Base-by-base conservation (phyloP, 495 filamentous ascomycete species). In the Trichoderma virens region DNA sequence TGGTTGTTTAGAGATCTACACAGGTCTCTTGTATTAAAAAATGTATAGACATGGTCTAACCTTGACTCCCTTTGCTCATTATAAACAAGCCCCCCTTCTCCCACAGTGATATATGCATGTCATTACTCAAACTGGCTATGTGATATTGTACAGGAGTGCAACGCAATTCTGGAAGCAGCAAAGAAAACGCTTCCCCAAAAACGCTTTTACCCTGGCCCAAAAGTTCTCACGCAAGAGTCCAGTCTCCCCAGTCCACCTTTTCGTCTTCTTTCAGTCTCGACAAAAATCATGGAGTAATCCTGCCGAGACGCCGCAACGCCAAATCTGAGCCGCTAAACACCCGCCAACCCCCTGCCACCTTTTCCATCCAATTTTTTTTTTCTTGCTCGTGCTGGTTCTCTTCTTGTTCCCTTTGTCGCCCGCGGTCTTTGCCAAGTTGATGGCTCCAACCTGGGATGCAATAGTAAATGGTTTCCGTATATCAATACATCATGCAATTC, bases 11-110 rank as follows among this genome's bases (percentile, higher is more conserved):
- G 25, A 28, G 51, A 16, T 18, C 27, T 56, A 30, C 51, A 30
- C 51, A 30, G 27, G 51, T 56, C 51, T 30, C 51, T 28, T 56
- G 51, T 56, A 56, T 56, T 56, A 56, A 56, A 56, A 47, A 47
- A 7, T 20, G 23, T 56, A 28, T 56, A 56, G 51, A 56, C 51
- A 30, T 56, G 51, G 23, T 56, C 51, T 56, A 56, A 35, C n/a
- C 18, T 20, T 3, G 20, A 56, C 51, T 56, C 51, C 51, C 27
- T 56, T 35, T 28, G 51, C 51, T 28, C 51, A 27, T 30, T 9
- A 30, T 35, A 11, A 56, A 14, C 7, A 56, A 28, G 5, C 23
- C 9, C 2, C 27, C 51, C 28, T 18, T 47, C n/a, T 20, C 18
- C 8, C 6, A 2, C 6, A 30, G 25, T 30, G 25, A 56, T 30